Percentiles rank a stretch among this genome's conserved stretches.
phyloP scores from a whole-genome alignment of 2,329 filamentous ascomycete species.

The Knoxdaviesia proteae region DNA sequence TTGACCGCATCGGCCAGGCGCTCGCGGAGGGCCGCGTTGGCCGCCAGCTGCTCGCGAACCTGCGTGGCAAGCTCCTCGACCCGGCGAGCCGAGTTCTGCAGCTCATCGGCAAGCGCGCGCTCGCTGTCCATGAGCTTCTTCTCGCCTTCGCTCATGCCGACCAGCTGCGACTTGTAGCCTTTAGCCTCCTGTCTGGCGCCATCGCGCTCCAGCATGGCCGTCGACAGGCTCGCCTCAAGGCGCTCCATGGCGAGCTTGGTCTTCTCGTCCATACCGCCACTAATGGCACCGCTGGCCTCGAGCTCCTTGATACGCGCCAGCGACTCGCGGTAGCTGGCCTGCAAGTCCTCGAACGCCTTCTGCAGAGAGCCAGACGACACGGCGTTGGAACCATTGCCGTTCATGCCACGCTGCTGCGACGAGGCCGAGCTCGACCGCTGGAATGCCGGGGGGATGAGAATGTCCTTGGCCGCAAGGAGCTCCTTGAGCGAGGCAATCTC shows the following conservation, averaged over 20 bases:
- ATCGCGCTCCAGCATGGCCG: slow-evolving; percentile 52
- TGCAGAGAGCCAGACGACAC: slow-evolving; percentile 53
- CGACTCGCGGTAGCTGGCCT: slow-evolving; percentile 46
- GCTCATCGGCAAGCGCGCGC: slow-evolving; percentile 43
- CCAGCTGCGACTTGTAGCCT: slow-evolving; percentile 39
- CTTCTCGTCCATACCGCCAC: slow-evolving; percentile 26
- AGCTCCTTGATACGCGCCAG: slow-evolving; percentile 45
- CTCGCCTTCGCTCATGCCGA: slow-evolving; percentile 34
- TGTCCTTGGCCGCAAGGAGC: slow-evolving; percentile 66
- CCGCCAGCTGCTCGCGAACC: slow-evolving; percentile 60
- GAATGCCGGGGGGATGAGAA: slow-evolving; percentile 43
- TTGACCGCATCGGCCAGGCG: slow-evolving; percentile 62
- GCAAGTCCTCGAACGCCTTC: slow-evolving; percentile 53
- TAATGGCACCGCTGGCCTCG: slow-evolving; percentile 24
- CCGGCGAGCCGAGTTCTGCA: slow-evolving; percentile 51
- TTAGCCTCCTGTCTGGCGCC: slow-evolving; percentile 45
- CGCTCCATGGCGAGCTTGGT: slow-evolving; percentile 41
- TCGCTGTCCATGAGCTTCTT: slow-evolving; percentile 36
- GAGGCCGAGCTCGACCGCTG: slow-evolving; percentile 17
- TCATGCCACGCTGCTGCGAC: background rate
- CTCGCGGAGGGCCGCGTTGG: slow-evolving; percentile 53
- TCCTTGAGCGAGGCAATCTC: slow-evolving; percentile 70
- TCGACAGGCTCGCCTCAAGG: slow-evolving; percentile 46
- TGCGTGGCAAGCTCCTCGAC: slow-evolving; percentile 63
- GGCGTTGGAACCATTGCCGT: slow-evolving; percentile 9